phyloP scores from a whole-genome alignment of 2,329 filamentous ascomycete species.

The Sclerotinia trifoliorum region DNA sequence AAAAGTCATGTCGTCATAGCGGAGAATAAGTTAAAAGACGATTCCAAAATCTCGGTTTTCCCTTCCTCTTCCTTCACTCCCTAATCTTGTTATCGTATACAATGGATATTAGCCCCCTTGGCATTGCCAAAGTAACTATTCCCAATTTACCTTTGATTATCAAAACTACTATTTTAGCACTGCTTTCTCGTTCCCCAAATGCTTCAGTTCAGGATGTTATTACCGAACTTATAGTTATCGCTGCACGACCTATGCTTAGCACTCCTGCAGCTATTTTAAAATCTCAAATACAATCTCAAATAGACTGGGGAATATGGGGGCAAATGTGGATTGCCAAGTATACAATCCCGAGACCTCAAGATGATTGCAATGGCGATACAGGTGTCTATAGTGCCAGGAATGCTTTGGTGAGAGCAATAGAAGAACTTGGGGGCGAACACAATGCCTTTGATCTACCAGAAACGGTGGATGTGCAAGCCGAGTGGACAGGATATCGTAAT shows the following conservation, averaged over 20 bases:
- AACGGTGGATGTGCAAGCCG: conserved; percentile 60
- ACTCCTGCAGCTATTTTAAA: conserved; percentile 50
- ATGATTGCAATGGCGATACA: conserved; percentile 40
- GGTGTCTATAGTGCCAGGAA: conserved; percentile 50
- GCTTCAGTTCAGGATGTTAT: conserved; percentile 75
- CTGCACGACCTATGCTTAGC: conserved; percentile 66
- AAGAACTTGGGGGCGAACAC: conserved; percentile 46
- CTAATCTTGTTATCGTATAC: background rate
- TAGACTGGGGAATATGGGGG: conserved; percentile 69
- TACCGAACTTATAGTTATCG: conserved; percentile 68
- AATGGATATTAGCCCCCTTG: conserved; percentile 32
- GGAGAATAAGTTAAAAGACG: background rate
- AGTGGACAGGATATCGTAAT: conserved; percentile 72
- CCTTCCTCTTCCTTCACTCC: background rate
- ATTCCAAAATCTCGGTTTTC: background rate
- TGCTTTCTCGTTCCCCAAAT: conserved; percentile 66
- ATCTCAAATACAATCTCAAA: conserved; percentile 61
- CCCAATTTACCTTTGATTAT: conserved; percentile 60
- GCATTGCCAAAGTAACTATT: conserved; percentile 39
- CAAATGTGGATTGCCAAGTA: conserved; percentile 78
- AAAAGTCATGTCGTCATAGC: conserved; percentile 17
- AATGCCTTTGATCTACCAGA: conserved; percentile 50
- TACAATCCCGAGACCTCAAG: conserved; percentile 56
- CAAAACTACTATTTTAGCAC: conserved; percentile 61
- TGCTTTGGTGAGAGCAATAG: conserved; percentile 57